Evolutionary conservation across 2,329 filamentous ascomycete genomes (phyloP).

Genomic region (Alternaria gansuensis): DNA sequence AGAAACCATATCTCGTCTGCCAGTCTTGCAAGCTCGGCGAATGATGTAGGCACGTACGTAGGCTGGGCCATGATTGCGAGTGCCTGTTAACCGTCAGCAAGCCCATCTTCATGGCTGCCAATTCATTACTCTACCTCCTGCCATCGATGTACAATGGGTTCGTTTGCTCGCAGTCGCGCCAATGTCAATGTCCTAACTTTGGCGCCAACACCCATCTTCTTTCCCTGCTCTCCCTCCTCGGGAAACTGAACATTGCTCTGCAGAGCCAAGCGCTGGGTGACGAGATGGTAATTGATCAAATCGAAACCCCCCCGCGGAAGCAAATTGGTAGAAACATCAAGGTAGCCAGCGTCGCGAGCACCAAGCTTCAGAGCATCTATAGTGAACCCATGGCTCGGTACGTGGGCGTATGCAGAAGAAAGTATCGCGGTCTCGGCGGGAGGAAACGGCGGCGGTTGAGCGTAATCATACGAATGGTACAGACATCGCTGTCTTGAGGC

Average conservation of each 20-base stretch:
- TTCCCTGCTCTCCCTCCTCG: conserved; percentile 43
- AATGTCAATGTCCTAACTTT: conserved; percentile 78
- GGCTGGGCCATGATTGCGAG: conserved; percentile 90
- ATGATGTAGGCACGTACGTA: conserved; percentile 75
- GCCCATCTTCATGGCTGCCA: conserved; percentile 19
- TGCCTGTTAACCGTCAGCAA: conserved; percentile 63
- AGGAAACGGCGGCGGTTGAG: conserved; percentile 68
- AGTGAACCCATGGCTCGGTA: conserved; percentile 86
- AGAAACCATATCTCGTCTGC: conserved; percentile 94
- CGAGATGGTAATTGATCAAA: conserved; percentile 80
- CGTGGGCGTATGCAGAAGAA: conserved; percentile 77
- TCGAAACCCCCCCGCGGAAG: conserved; percentile 83
- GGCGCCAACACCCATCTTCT: conserved; percentile 61
- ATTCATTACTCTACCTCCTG: conserved; percentile 73
- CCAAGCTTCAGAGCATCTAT: conserved; percentile 75
- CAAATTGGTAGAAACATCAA: conserved; percentile 84
- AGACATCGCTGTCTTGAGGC: conserved; percentile 30
- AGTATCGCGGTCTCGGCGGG: conserved; percentile 78
- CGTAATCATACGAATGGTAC: conserved; percentile 52
- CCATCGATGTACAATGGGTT: conserved; percentile 76
- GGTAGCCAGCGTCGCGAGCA: conserved; percentile 83
- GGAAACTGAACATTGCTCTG: conserved; percentile 58
- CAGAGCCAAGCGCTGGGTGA: conserved; percentile 70
- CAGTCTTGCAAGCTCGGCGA: conserved; percentile 80
- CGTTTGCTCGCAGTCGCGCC: conserved; percentile 79